Base-by-base conservation (phyloP, 306 rosid species). In the Pachyrhizus erosus region DNA sequence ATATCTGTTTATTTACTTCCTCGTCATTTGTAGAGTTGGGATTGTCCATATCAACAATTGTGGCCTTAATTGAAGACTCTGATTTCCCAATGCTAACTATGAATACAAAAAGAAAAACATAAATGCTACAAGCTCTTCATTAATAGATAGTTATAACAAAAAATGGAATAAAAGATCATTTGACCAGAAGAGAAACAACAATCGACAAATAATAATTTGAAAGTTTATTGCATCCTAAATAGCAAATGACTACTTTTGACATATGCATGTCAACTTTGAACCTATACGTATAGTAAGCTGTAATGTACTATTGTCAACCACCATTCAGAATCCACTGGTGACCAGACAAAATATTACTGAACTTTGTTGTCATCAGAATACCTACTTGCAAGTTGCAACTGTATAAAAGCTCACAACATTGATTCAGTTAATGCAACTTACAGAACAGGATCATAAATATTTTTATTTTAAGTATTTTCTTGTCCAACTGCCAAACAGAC, bases 1-100 rank as follows among this genome's bases (percentile, higher is more conserved):
- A 51, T 86, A 92, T 92, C 86, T 83, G 86, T 88, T 83, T 84
- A 68, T 70, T 70, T 20, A 89, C 86, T 83, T 93, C 96, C 80
- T 89, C 92, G 66, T 86, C 90, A 49, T 78, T 73, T 55, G 86
- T 85, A 61, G 40, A 46, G 70, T 20, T 70, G 77, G 80, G 57
- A 64, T 72, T 62, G 52, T 82, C 90, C 70, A 70, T 88, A 79
- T 82, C 80, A 62, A 76, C 80, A 45, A 80, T 57, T 77, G 77
- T 79, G 10, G 89, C 58, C 49, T 83, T 75, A 70, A 54, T 88
- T 78, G 91, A 80, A 69, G 90, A 72, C 75, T 86, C 91, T 58
- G 62, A 69, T 85, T 87, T 93, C 51, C 89, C 91, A 87, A 87
- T 58, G 62, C 57, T 57, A 81, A 83, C 90, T 91, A 86, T 27